Evolutionary conservation across 2,329 filamentous ascomycete species (phyloP).

Genomic region (Pseudocercospora cruenta): DNA sequence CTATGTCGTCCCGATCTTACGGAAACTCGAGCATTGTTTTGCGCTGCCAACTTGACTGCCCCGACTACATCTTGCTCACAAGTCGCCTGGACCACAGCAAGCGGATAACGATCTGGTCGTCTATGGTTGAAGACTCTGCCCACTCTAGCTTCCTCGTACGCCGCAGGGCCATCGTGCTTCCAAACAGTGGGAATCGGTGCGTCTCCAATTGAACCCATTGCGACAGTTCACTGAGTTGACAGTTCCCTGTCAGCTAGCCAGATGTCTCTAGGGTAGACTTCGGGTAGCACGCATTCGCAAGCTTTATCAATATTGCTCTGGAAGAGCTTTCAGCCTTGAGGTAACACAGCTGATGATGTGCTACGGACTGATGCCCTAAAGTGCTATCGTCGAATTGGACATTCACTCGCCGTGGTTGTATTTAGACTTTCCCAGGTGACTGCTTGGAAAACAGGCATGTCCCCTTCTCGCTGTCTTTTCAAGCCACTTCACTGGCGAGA

Average conservation of each 20-base stretch:
- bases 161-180: neutral
- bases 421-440: neutral
- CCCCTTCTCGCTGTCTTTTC: neutral
- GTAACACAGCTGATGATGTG: neutral
- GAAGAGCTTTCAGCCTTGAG: neutral
- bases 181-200: neutral
- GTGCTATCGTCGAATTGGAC: neutral
- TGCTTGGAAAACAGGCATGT: neutral
- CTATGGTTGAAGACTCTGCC: conserved; percentile 5
- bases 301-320: neutral
- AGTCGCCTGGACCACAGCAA: neutral
- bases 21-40: neutral
- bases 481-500: neutral
- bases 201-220: neutral
- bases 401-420: neutral
- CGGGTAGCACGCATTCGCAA: neutral
- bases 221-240: neutral
- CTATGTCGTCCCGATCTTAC: conserved; percentile 46
- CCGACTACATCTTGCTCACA: conserved; percentile 3
- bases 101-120: neutral
- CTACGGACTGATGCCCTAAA: neutral
- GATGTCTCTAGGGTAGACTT: neutral
- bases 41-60: conserved; percentile 2
- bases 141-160: neutral
- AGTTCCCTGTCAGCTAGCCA: neutral